These are phyloP conservation scores for Trichophyton benhamiae DNA, from an alignment of 2,329 filamentous ascomycete genomes.

Conservation along the genomic window DNA sequence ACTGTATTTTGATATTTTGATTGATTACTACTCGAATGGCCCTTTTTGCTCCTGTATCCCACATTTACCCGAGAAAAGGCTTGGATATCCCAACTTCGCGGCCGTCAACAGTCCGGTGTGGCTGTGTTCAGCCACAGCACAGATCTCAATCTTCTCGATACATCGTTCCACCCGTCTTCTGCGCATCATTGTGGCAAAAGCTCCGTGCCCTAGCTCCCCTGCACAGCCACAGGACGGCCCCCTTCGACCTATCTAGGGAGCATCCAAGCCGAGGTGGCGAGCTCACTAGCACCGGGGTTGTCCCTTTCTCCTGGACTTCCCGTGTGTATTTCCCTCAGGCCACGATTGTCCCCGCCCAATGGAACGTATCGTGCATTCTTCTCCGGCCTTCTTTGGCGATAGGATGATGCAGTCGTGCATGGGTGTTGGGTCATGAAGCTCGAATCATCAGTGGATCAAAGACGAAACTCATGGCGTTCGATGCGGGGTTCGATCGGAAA, in stretches of 20 bases:
- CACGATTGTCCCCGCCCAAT: background rate
- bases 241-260: background rate
- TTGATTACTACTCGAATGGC: background rate
- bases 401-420: background rate
- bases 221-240: background rate
- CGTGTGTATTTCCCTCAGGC: conserved; percentile 3
- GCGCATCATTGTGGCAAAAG: background rate
- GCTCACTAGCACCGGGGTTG: background rate
- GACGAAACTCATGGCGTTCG: background rate
- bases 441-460: background rate
- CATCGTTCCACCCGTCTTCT: background rate
- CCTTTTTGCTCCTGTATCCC: background rate
- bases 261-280: background rate
- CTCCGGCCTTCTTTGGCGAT: background rate
- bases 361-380: background rate
- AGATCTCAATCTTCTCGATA: background rate
- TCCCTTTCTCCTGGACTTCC: background rate
- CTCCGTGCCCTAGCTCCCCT: background rate
- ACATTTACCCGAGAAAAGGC: background rate
- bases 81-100: background rate
- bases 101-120: background rate
- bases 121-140: background rate
- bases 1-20: background rate
- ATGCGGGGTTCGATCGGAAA: conserved; percentile 3
- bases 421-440: background rate